These are phyloP conservation scores for Vicia sativa DNA, from an alignment of 306 rosid species.

Conservation along the genomic window DNA sequence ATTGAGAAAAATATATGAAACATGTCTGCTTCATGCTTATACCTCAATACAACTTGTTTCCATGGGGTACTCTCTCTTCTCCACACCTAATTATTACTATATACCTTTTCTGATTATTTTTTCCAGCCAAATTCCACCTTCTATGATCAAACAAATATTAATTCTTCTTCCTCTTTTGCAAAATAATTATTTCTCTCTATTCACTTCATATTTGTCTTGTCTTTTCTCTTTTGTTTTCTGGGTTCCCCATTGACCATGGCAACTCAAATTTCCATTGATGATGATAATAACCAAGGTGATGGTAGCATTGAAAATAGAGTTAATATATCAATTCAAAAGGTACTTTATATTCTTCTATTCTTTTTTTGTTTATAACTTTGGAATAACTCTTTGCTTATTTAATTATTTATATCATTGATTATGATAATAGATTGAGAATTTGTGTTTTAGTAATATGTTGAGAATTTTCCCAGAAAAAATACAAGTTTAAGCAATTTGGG, in stretches of 20 bases:
- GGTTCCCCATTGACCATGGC: constrained; percentile 40
- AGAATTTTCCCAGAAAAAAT: constrained; percentile 1
- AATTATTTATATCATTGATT: too few species aligned
- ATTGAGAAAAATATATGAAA: constrained; percentile 37
- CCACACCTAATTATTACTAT: constrained; percentile 32
- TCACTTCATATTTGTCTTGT: constrained; percentile 8
- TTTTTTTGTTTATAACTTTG: background rate
- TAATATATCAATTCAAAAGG: constrained; percentile 44
- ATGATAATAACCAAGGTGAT: background rate
- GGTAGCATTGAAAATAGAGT: constrained; percentile 13
- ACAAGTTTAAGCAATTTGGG: background rate
- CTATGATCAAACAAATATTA: constrained; percentile 32
- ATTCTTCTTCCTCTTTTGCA: background rate
- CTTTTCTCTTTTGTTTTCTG: constrained; percentile 36
- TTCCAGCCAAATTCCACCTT: constrained; percentile 11
- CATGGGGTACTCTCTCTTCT: constrained; percentile 41
- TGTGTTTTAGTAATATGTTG: background rate
- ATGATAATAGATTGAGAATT: background rate
- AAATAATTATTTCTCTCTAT: background rate
- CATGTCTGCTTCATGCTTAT: constrained; percentile 42
- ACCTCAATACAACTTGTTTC: constrained; percentile 41
- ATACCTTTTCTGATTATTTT: constrained; percentile 26
- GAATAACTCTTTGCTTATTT: background rate
- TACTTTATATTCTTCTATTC: background rate
- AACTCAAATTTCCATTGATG: constrained; percentile 27